Conservation (phyloP, 805 yeast species). For the Wickerhamomyces chambardii region DNA sequence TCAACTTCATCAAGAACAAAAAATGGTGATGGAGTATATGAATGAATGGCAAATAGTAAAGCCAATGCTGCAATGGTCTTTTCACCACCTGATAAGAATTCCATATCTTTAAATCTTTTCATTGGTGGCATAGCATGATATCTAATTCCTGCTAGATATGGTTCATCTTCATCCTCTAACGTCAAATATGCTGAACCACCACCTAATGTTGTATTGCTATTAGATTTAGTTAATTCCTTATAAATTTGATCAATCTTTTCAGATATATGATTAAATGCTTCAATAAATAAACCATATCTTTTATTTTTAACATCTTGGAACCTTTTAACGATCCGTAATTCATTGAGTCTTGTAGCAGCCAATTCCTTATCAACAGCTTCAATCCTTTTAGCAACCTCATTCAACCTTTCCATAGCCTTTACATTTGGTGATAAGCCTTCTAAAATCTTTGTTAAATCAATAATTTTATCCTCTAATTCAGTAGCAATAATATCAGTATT, state of each 20-base stretch:
- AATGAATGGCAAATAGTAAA: constrained; percentile 81
- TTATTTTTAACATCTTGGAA: constrained; percentile 51
- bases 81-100: constrained; percentile 91
- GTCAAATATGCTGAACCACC: constrained; percentile 94
- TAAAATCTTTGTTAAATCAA: constrained; percentile 23
- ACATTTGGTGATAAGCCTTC: constrained; percentile 61
- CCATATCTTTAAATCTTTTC: constrained; percentile 91
- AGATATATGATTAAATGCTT: constrained; percentile 72
- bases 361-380: constrained; percentile 59
- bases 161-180: constrained; percentile 84
- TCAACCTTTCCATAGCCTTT: constrained; percentile 69
- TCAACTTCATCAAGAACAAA: constrained; percentile 97
- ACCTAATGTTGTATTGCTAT: constrained; percentile 46
- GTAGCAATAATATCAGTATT: constrained; percentile 17
- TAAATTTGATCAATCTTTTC: constrained; percentile 66
- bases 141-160: constrained; percentile 72
- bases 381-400: constrained; percentile 54
- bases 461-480: constrained; percentile 29
- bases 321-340: constrained; percentile 39
- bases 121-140: constrained; percentile 96
- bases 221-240: constrained; percentile 69
- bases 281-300: constrained; percentile 56
- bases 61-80: constrained; percentile 96
- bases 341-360: constrained; percentile 48
- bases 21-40: constrained; percentile 89